A percentile compares a stretch with the other conserved stretches of the same genome.
These are phyloP conservation scores for Leucocoprinus leucothites DNA, from an alignment of 768 basidiomycete genomes.

Conservation along the genomic window DNA sequence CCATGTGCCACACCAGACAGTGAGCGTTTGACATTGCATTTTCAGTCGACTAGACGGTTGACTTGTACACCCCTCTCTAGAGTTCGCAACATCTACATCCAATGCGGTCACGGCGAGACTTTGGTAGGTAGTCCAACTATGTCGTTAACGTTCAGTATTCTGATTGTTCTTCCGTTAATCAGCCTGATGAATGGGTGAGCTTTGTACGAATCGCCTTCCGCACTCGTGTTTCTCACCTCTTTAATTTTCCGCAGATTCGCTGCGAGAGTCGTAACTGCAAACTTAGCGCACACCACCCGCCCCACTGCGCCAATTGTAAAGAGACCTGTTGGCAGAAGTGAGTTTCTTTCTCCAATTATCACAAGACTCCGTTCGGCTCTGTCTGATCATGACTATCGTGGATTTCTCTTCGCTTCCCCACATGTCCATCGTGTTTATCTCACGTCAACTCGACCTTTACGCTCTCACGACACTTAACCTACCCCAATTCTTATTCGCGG, in stretches of 20 bases:
- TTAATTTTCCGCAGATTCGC: slow-evolving; percentile 33
- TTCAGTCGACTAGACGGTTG: not conserved
- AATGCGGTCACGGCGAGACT: slow-evolving; percentile 44
- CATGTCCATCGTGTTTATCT: not conserved
- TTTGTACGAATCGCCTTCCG: slow-evolving; percentile 14
- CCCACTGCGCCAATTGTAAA: slow-evolving; percentile 41
- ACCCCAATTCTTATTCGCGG: not conserved
- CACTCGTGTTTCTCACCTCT: slow-evolving; percentile 2
- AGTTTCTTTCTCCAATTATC: slow-evolving; percentile 5
- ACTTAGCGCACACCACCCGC: slow-evolving; percentile 53
- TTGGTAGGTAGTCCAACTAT: slow-evolving; percentile 28
- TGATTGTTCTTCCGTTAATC: not conserved
- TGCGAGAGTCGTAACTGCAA: slow-evolving; percentile 47
- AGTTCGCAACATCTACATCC: slow-evolving; percentile 43
- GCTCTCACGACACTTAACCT: slow-evolving; percentile 5
- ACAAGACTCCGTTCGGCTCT: not conserved
- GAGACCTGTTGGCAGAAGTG: slow-evolving; percentile 25
- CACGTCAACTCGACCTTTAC: slow-evolving; percentile 3
- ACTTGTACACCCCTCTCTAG: slow-evolving; percentile 20
- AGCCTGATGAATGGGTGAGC: slow-evolving; percentile 30
- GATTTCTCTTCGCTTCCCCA: not conserved
- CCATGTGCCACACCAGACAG: slow-evolving; percentile 57
- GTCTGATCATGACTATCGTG: not conserved
- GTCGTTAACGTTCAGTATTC: not conserved
- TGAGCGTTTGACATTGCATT: slow-evolving; percentile 25